Evolutionary conservation across 768 basidiomycete species (phyloP), one percentile per base, ranked within the genome.

Genomic region (Trametes cingulata): DNA sequence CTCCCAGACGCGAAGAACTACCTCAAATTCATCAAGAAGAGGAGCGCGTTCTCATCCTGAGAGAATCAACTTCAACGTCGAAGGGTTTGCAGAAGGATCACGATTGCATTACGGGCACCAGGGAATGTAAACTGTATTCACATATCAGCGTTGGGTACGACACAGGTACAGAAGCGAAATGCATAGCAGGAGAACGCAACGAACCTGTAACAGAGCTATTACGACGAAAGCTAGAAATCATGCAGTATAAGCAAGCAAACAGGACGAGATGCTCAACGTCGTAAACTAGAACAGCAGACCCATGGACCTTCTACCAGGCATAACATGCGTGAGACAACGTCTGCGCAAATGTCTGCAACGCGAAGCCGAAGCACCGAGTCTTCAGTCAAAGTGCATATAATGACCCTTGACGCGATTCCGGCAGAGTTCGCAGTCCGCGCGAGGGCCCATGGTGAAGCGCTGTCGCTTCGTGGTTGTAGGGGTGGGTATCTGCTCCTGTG

Each of bases 391-490:
- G 73, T 91, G 89, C 72, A 85, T 82, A 74, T 81, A 89, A 67
- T 91, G 89, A 3, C 90, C 90, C 68, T 85, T 86, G 1, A 88
- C 80, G 5, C 84, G 80, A 66, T 81, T 71, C 43, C 80, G 76
- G 71, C 88, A 90, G 60, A 87, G 88, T 49, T 84, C 73, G 66
- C 87, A 89, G 67, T 86, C 88, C 3, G 81, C 75, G 12, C 87
- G 81, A 3, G 87, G 88, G 27, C 87, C 87, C 87, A 89, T 89
- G 56, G 82, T 85, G 60, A 88, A 79, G 4, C 83, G 77, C 61
- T 80, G 82, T 58, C 75, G 79, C 58, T 76, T 72, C 2, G 71
- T 60, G 9, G 72, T 61, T 8, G 49, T 62, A 27, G 25, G 61
- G 41, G 27, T 48, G 19, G n/a, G 33, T 19, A 24, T 48, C 52